Evolutionary conservation across 208 protist genomes (phyloP), one percentile per base, ranked within the genome.

Genomic region (Acanthamoeba triangularis): DNA sequence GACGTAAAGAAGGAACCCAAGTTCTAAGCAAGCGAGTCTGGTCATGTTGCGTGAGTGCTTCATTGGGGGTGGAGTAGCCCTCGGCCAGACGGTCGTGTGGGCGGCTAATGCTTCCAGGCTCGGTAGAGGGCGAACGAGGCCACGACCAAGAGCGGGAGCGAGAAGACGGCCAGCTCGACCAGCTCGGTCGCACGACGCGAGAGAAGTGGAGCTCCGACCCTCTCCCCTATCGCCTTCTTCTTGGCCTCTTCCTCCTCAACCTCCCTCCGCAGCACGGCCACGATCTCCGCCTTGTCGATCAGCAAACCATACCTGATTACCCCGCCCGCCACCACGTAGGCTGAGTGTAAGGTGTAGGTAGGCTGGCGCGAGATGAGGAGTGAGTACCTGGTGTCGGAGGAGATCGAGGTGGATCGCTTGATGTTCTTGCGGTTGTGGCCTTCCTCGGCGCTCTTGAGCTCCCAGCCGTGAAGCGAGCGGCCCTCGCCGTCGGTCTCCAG

Each of bases 381-480:
- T 35, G n/a, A 41, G 85, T 74, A 92, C 59, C 59, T 7, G 11
- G 35, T 44, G 0, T 92, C 3, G 5, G 56, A 4, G 28, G 85
- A 92, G n/a, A 92, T 49, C 2, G 52, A 76, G 13, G 37, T 54
- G 23, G 85, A 2, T 52, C 85, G 52, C 85, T 92, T 65, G 20
- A 92, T 49, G 41, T 92, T 92, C 59, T 92, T 92, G 2, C 85
- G n/a, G 28, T 65, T 67, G 52, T 20, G 10, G 49, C 59, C 59
- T 2, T 65, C 85, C 14, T 33, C 61, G 0, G 14, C 59, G 85
- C 35, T 74, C 37, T 92, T 92, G 6, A 92, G 85, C 85, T 92
- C 85, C 85, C 85, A 92, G 30, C 85, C 85, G 59, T 92, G 85
- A 0, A 92, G 61, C 28, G 85, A 92, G 23, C 52, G 49, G n/a